A percentile compares a stretch with the other conserved stretches of the same genome.
Conservation (phyloP, 75 land plant species). For the Selaginella tamariscina region DNA sequence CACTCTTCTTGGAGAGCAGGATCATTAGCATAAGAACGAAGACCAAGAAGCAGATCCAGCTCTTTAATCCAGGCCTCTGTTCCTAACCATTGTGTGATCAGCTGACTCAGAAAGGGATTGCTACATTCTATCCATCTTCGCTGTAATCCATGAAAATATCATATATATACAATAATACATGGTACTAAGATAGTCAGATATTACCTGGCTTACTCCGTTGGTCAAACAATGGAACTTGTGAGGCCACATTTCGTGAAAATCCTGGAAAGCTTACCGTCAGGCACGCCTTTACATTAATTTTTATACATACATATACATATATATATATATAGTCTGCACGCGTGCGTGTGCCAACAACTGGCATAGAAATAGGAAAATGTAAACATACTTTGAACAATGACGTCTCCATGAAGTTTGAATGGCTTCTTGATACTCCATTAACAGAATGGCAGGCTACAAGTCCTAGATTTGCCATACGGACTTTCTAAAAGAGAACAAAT, state of each 20-base stretch:
- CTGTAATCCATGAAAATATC: slow-evolving; percentile 22
- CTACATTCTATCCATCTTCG: slow-evolving; percentile 64
- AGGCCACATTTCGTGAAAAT: slow-evolving; percentile 62
- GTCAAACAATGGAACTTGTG: slow-evolving; percentile 54
- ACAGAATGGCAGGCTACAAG: slow-evolving; percentile 50
- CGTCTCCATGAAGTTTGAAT: slow-evolving; percentile 32
- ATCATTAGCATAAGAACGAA: slow-evolving; percentile 40
- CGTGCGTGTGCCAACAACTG: not conserved
- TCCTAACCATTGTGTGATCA: slow-evolving; percentile 69
- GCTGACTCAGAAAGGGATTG: slow-evolving; percentile 46
- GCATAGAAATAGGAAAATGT: not conserved
- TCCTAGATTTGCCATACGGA: slow-evolving; percentile 52
- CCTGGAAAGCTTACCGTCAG: slow-evolving; percentile 28
- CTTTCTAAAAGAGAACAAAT: slow-evolving; percentile 26
- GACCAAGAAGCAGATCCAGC: slow-evolving; percentile 41
- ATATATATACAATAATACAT: not conserved
- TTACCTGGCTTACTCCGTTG: slow-evolving; percentile 74
- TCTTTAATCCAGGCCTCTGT: slow-evolving; percentile 67
- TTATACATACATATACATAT: slow-evolving; percentile 1
- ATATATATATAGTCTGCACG: not conserved
- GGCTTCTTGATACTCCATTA: slow-evolving; percentile 51
- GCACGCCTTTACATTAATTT: not conserved
- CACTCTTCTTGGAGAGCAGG: slow-evolving; percentile 45
- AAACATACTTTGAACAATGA: slow-evolving; percentile 38
- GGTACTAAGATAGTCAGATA: not conserved